phyloP scores from a whole-genome alignment of 768 basidiomycete species.

The Suillus occidentalis region DNA sequence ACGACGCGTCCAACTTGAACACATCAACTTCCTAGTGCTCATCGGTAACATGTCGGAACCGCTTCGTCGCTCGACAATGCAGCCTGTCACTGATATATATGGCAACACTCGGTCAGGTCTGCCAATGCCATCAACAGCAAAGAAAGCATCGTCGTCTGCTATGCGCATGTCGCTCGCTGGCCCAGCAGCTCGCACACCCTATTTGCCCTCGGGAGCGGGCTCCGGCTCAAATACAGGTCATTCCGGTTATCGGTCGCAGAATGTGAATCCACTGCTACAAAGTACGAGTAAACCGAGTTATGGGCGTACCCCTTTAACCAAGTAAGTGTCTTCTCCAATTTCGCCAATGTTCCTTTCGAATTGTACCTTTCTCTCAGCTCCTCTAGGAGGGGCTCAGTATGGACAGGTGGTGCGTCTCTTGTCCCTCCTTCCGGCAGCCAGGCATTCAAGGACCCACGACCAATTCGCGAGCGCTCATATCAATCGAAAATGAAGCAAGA shows the following conservation, averaged over 20 bases:
- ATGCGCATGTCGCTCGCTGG: constrained; percentile 75
- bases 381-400: constrained; percentile 74
- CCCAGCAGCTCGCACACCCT: constrained; percentile 62
- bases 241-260: constrained; percentile 70
- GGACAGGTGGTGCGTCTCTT: constrained; percentile 51
- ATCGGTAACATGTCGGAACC: constrained; percentile 41
- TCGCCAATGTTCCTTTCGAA: constrained; percentile 10
- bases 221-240: constrained; percentile 59
- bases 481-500: constrained; percentile 76
- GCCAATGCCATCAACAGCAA: constrained; percentile 72
- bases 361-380: constrained; percentile 42
- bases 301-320: constrained; percentile 75
- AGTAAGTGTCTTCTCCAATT: constrained; percentile 38
- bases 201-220: constrained; percentile 37
- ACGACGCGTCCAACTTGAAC: constrained; percentile 13
- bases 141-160: constrained; percentile 56
- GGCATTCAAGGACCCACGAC: constrained; percentile 69
- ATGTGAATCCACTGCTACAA: constrained; percentile 62
- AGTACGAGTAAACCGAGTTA: constrained; percentile 66
- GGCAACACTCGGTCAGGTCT: constrained; percentile 60
- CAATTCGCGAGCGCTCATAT: constrained; percentile 73
- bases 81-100: constrained; percentile 49
- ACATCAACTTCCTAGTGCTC: constrained; percentile 6
- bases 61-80: constrained; percentile 59
- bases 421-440: constrained; percentile 54